Base-by-base conservation (phyloP, 805 yeast species). In the Zygotorulaspora danielsina region DNA sequence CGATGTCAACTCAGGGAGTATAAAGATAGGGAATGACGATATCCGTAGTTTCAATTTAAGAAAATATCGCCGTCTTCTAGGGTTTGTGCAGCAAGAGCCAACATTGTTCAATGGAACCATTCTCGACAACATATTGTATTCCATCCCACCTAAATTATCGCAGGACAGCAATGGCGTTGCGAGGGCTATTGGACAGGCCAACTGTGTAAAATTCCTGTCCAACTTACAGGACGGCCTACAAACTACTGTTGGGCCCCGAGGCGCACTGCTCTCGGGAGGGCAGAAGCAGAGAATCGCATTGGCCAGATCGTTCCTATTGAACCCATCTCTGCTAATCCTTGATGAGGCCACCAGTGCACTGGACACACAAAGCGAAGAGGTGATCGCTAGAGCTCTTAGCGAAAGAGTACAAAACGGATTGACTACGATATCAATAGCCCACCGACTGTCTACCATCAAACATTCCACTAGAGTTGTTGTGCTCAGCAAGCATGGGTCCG, bases 341-440 rank as follows among this genome's bases (percentile, higher is more conserved):
- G 97, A 90, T 60, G 97, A 90, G 60, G 96, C 97, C 10, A 90
- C 97, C 0, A 84, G 95, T 22, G 97, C 97, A 0, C 67, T 90
- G 36, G 97, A 90, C 57, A 78, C 94, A 9, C 84, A 84, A 39
- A 81, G 89, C 50, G 97, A 90, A 57, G 81, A 83, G 51, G 76
- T 85, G 3, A 94, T 90, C 28, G 85, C 87, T 58, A 75, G 73
- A 36, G 86, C 94, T 6, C 65, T 90, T 44, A 57, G 67, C 20
- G 61, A 70, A 34, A 70, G 93, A 44, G 71, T 74, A 46, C 54
- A 60, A 18, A 70, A 76, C 16, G 78, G 81, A 11, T 64, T 76
- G 25, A 88, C 96, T 1, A 78, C 89, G 2, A 83, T 90, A 28
- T 83, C 93, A 32, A 88, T 90, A 52, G 97, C 97, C 1, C 97